These are phyloP conservation scores for Chloris gayana DNA, from an alignment of 176 grass and related monocot genomes.

Conservation along the genomic window DNA sequence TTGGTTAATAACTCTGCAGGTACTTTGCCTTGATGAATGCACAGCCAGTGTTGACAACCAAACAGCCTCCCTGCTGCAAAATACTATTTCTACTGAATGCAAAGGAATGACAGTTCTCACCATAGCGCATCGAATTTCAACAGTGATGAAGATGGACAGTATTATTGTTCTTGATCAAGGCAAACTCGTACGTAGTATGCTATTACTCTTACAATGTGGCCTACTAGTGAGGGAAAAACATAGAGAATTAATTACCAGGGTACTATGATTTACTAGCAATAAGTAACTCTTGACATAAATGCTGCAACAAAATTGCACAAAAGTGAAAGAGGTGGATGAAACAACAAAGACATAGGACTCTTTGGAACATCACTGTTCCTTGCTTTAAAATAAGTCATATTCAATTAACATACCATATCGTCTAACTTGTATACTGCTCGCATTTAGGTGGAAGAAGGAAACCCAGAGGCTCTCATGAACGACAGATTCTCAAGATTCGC, in stretches of 20 bases:
- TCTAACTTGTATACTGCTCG: slow-evolving; percentile 8
- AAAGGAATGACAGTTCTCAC: slow-evolving; percentile 78
- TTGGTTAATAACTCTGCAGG: slow-evolving; percentile 40
- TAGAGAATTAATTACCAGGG: neutral
- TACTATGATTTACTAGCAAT: neutral
- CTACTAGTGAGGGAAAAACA: too few relatives aligned
- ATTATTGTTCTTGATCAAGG: slow-evolving; percentile 90
- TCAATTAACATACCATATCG: neutral
- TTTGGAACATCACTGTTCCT: neutral
- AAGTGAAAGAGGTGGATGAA: neutral
- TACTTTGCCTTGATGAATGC: slow-evolving; percentile 94
- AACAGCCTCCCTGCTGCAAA: slow-evolving; percentile 73
- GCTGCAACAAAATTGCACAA: neutral
- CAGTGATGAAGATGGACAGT: slow-evolving; percentile 79
- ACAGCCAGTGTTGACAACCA: slow-evolving; percentile 82
- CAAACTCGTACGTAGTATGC: slow-evolving; percentile 51
- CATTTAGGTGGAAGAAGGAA: slow-evolving; percentile 87
- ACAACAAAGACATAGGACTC: neutral
- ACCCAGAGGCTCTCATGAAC: slow-evolving; percentile 58
- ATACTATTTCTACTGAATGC: slow-evolving; percentile 79
- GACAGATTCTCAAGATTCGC: slow-evolving; percentile 70
- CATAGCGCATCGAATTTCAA: slow-evolving; percentile 92
- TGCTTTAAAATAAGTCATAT: neutral
- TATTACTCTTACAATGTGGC: neutral
- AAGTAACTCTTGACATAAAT: neutral